These are phyloP conservation scores for Mycena floridula DNA, from an alignment of 768 basidiomycete species.

Conservation along the genomic window DNA sequence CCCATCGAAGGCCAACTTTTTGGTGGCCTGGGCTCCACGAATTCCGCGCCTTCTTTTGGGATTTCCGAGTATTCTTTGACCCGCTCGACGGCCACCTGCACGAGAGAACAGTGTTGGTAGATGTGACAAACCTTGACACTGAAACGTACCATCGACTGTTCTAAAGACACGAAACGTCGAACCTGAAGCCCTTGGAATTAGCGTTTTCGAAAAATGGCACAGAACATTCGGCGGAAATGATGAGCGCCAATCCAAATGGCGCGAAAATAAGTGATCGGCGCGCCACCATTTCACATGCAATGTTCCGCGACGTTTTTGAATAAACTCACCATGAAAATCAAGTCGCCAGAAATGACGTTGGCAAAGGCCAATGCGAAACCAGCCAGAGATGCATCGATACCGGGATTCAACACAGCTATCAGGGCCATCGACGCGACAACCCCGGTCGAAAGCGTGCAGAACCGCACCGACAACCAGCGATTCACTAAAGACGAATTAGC, in stretches of 20 bases:
- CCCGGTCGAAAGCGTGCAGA: conserved; percentile 71
- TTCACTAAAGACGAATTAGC: no score
- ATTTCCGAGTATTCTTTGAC: conserved; percentile 89
- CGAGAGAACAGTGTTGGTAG: no score
- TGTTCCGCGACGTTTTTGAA: no score
- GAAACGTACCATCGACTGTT: conserved; percentile 96
- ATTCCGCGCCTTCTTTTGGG: conserved; percentile 72
- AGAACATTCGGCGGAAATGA: no score
- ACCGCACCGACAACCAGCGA: conserved; percentile 85
- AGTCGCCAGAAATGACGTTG: conserved; percentile 64
- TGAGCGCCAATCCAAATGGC: no score
- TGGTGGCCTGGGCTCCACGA: conserved; percentile 79
- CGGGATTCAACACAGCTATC: conserved; percentile 59
- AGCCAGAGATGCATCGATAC: conserved; percentile 73
- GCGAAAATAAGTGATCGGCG: no score
- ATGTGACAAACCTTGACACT: no score
- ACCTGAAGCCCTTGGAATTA: conserved; percentile 45
- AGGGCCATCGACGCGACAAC: conserved; percentile 68
- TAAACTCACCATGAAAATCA: conserved; percentile 52
- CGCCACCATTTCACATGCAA: no score
- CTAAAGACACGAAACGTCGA: conserved; percentile 77
- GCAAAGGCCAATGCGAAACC: conserved; percentile 88
- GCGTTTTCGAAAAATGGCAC: no score
- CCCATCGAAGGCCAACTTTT: conserved; percentile 74
- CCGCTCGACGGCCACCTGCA: conserved; percentile 84